These are phyloP conservation scores for Lyophyllum shimeji DNA, from an alignment of 768 basidiomycete genomes.

Conservation along the genomic window DNA sequence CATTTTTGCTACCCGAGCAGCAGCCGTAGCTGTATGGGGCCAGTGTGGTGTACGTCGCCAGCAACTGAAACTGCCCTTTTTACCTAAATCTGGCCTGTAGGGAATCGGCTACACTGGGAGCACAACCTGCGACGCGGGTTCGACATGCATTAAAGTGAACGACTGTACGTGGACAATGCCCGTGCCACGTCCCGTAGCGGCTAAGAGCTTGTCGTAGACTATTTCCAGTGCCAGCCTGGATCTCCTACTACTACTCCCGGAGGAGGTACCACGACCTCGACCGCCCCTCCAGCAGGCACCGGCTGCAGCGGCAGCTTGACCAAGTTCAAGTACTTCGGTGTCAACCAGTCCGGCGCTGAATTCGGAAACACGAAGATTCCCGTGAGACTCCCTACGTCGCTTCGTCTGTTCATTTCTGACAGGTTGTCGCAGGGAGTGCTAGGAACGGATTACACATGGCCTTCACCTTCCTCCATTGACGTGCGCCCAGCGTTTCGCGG, in stretches of 20 bases:
- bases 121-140: slow-evolving; percentile 45
- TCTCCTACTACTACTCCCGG: slow-evolving; percentile 3
- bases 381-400: slow-evolving; percentile 27
- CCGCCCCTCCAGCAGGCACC: slow-evolving; percentile 24
- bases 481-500: slow-evolving; percentile 15
- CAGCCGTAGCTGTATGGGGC: slow-evolving; percentile 43
- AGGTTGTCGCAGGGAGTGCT: slow-evolving; percentile 29
- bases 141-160: slow-evolving; percentile 40
- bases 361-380: slow-evolving; percentile 52
- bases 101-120: slow-evolving; percentile 43
- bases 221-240: slow-evolving; percentile 47
- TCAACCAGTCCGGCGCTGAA: slow-evolving; percentile 63
- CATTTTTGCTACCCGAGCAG: slow-evolving; percentile 27
- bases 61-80: background rate
- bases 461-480: slow-evolving; percentile 39
- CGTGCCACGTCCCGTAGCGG: background rate
- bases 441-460: slow-evolving; percentile 51
- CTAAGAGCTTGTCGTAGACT: slow-evolving; percentile 29
- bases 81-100: slow-evolving; percentile 15
- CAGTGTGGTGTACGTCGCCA: slow-evolving; percentile 46
- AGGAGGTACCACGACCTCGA: slow-evolving; percentile 28
- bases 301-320: slow-evolving; percentile 40
- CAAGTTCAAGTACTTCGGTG: slow-evolving; percentile 64
- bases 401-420: background rate
- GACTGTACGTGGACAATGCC: slow-evolving; percentile 34